These are phyloP conservation scores for Turnera subulata DNA, from an alignment of 345 rosid species.

Conservation along the genomic window DNA sequence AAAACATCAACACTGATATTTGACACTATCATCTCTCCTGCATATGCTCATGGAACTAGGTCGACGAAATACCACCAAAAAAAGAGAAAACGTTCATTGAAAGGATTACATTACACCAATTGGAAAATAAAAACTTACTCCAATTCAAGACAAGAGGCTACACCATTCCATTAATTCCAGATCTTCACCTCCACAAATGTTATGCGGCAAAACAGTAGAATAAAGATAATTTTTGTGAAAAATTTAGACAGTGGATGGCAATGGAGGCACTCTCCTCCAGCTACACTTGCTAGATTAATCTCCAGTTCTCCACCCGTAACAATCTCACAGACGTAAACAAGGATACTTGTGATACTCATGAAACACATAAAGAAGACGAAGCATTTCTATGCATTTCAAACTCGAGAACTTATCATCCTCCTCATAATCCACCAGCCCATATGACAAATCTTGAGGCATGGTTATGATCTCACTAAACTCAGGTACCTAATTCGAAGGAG, in stretches of 20 bases:
- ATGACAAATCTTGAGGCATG: slow-evolving; percentile 62
- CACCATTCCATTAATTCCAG: no score
- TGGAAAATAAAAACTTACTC: slow-evolving; percentile 2
- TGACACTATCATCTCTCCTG: no score
- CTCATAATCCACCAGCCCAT: slow-evolving; percentile 56
- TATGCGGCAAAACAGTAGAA: slow-evolving; percentile 48
- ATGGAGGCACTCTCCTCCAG: slow-evolving; percentile 72
- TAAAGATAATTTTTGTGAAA: slow-evolving; percentile 78
- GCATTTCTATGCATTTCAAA: slow-evolving; percentile 81
- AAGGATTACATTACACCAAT: slow-evolving; percentile 2
- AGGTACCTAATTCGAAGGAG: slow-evolving; percentile 46
- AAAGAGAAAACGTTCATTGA: no score
- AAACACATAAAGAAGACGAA: slow-evolving; percentile 66
- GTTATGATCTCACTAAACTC: slow-evolving; percentile 60
- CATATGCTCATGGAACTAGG: no score
- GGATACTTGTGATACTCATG: slow-evolving; percentile 67
- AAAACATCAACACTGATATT: no score
- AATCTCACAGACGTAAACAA: slow-evolving; percentile 82
- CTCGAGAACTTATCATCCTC: slow-evolving; percentile 66
- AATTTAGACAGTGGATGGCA: slow-evolving; percentile 75
- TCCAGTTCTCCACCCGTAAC: no score
- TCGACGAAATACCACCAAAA: no score
- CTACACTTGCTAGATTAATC: slow-evolving; percentile 36
- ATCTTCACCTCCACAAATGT: slow-evolving; percentile 33
- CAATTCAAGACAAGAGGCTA: no score